Evolutionary conservation across 1,284 basidiomycete species (phyloP), one percentile per base, ranked within the genome.

Genomic region (Thelephora terrestris): DNA sequence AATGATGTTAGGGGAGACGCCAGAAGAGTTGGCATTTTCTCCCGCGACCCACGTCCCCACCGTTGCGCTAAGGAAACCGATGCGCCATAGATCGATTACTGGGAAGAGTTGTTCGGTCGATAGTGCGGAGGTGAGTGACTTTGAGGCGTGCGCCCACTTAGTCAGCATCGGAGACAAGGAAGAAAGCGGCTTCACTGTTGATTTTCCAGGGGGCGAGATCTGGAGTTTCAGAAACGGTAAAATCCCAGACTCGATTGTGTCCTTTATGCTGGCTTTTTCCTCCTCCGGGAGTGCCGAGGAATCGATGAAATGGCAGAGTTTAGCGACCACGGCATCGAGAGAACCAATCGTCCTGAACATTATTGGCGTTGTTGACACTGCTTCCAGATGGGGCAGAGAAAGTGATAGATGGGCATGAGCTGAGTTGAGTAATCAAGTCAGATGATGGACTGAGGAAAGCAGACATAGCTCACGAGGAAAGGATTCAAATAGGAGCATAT

Each of bases 71-170:
- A 91, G 72, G 7, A 89, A 62, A 0, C 81, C 85, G 1, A 94
- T 71, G 1, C 91, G 75, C 87, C 88, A 92, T 50, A 93, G 71
- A 59, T 94, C 91, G 7, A 84, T 75, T 1, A 92, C 61, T 0
- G 91, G 91, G 67, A 93, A 94, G 9, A 91, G 70, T 40, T 80
- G 71, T 10, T 75, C 71, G 0, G 74, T 55, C 2, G 78, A 70
- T 0, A 93, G 75, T 0, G 65, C 64, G 5, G 58, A 51, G 0
- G 68, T 58, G 1, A 91, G 64, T 0, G 62, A 58, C 2, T 56
- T 58, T 0, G 82, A 83, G 0, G 71, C 65, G 7, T 67, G 60
- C 0, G 71, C 63, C 78, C 77, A 86, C 9, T 67, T 50, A 16
- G 59, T 53, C n/a, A 75, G 59, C 50, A 37, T 66, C 21, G 46